Evolutionary conservation across 1,284 basidiomycete species (phyloP).

Genomic region (Phenoliferia sp.): DNA sequence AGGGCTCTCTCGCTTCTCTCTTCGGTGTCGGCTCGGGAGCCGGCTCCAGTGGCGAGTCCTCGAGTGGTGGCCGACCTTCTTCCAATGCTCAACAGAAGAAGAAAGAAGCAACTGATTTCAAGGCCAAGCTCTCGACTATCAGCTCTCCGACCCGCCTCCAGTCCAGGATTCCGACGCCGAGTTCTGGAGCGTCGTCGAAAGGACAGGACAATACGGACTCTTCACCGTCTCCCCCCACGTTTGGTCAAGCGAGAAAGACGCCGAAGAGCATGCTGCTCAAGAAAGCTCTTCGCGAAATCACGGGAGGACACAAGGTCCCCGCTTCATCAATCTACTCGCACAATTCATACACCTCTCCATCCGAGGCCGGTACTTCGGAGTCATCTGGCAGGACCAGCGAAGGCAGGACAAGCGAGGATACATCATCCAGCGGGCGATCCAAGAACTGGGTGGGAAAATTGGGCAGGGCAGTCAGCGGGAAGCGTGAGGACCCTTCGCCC

Average conservation of each 20-base stretch:
- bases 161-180: constrained; percentile 1
- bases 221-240: not conserved
- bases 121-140: not conserved
- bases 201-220: no score
- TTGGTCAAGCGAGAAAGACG: not conserved
- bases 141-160: not conserved
- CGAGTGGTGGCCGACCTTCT: not conserved
- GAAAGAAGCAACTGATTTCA: not conserved
- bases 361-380: not conserved
- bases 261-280: not conserved
- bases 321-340: no score
- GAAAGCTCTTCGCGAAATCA: not conserved
- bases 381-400: constrained; percentile 12
- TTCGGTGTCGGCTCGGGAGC: constrained; percentile 5
- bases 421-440: no score
- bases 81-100: not conserved
- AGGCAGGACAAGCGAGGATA: not conserved
- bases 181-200: no score
- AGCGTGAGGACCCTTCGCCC: constrained; percentile 2
- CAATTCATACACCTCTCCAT: no score
- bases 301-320: no score
- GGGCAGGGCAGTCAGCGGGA: constrained; percentile 6
- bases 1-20: constrained; percentile 13
- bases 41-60: not conserved
- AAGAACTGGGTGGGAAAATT: constrained; percentile 1